phyloP scores from a whole-genome alignment of 2,329 filamentous ascomycete genomes.

The Neurospora sp. region DNA sequence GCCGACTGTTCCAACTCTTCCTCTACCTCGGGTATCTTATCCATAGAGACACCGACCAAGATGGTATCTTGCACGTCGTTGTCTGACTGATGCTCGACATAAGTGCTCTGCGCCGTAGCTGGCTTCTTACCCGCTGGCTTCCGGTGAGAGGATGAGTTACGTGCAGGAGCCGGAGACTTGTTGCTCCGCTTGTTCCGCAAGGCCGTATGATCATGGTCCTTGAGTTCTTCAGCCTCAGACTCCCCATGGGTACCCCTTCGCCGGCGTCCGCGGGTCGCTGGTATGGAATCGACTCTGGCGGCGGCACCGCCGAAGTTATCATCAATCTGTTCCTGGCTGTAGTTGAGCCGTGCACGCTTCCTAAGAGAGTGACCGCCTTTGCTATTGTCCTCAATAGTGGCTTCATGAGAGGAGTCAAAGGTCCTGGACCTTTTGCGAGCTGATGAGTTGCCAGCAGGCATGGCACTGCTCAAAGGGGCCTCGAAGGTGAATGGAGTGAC shows the following conservation, averaged over 20 bases:
- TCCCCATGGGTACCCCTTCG: slow-evolving; percentile 22
- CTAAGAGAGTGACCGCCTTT: slow-evolving; percentile 46
- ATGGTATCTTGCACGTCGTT: slow-evolving; percentile 48
- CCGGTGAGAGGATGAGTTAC: slow-evolving; percentile 27
- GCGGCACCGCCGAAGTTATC: slow-evolving; percentile 19
- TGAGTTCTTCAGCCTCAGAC: slow-evolving; percentile 24
- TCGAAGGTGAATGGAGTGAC: slow-evolving; percentile 12
- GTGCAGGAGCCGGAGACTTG: slow-evolving; percentile 13
- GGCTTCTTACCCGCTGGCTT: slow-evolving; percentile 30
- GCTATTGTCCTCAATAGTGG: slow-evolving; percentile 33
- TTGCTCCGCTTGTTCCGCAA: slow-evolving; percentile 18
- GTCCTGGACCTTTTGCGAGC: slow-evolving; percentile 34
- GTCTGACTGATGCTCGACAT: slow-evolving; percentile 24
- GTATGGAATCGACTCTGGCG: slow-evolving; percentile 14
- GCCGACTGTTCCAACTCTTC: slow-evolving; percentile 18
- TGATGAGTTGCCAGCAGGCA: slow-evolving; percentile 11
- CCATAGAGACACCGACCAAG: slow-evolving; percentile 39
- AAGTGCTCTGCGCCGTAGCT: slow-evolving; percentile 22
- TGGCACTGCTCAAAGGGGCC: slow-evolving; percentile 13
- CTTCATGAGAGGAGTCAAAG: slow-evolving; percentile 28
- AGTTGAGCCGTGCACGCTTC: slow-evolving; percentile 46
- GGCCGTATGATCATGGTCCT: slow-evolving; percentile 24
- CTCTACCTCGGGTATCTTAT: slow-evolving; percentile 22
- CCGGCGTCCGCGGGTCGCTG: slow-evolving; percentile 26
- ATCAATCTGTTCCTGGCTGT: slow-evolving; percentile 45